Evolutionary conservation across 257 asterid genomes (phyloP).

Genomic region (Plectranthus barbatus): DNA sequence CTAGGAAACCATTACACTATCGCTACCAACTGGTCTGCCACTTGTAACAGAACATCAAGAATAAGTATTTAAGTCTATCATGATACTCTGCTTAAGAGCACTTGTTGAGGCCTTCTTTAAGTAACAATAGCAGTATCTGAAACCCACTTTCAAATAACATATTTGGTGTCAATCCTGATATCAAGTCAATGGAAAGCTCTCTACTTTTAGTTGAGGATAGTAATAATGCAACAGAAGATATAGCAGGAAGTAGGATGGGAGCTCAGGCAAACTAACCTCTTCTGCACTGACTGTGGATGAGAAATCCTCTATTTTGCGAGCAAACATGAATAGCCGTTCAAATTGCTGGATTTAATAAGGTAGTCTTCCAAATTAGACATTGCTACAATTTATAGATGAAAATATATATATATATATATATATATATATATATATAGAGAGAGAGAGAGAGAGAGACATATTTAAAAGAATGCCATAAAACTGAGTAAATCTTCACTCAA

Average conservation of each 20-base stretch:
- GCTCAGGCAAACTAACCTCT: slow-evolving; percentile 56
- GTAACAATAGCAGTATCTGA: background rate
- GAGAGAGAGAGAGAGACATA: no score
- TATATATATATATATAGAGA: no score
- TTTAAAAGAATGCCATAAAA: background rate
- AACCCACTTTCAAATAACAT: background rate
- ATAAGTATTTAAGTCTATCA: background rate
- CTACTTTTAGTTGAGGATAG: background rate
- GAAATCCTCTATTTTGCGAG: slow-evolving; percentile 87
- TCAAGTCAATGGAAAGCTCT: background rate
- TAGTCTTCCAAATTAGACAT: slow-evolving; percentile 1
- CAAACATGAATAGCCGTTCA: slow-evolving; percentile 86
- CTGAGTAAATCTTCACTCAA: background rate
- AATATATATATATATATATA: background rate
- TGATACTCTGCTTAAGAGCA: background rate
- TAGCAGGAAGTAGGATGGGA: background rate
- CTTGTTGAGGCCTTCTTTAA: background rate
- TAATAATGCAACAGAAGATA: background rate
- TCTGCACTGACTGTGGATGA: slow-evolving; percentile 58
- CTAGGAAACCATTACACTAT: background rate
- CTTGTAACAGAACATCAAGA: background rate
- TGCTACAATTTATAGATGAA: background rate
- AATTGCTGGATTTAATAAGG: slow-evolving; percentile 63
- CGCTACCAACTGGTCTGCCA: background rate
- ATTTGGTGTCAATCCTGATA: background rate